Evolutionary conservation across 2,329 filamentous ascomycete species (phyloP), one percentile per base, ranked within the genome.

Genomic region (Dothistroma septosporum): DNA sequence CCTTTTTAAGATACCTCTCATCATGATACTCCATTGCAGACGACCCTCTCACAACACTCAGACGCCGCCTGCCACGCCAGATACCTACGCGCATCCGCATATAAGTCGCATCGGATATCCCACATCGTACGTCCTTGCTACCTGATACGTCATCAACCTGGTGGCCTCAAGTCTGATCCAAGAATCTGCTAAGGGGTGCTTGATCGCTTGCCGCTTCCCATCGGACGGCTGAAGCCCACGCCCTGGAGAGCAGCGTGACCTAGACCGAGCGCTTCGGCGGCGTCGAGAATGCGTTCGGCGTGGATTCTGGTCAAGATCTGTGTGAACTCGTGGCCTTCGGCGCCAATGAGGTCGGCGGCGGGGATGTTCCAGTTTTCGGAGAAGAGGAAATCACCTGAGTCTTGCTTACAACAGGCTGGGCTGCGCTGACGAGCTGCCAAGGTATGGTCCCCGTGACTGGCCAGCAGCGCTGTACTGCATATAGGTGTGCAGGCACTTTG

Each of bases 221-320:
- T 88, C 0, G 84, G 82, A 1, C 85, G 76, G n/a, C 80, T 78
- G 66, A 89, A 89, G 0, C 89, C 85, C 4, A 87, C 79, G 0
- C 88, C 80, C 41, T 89, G 67, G 2, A 81, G 65, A 1, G 78
- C 77, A 0, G 76, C 78, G 64, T 74, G 80, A 0, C 79, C 79
- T 0, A 80, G 70, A 0, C 79, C 79, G 1, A 80, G 66, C 2
- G 78, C 79, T 79, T 84, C 59, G 79, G 78, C 31, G 87, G 76
- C 10, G 85, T 92, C 77, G 0, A 92, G 80, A 70, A 88, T 90
- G 2, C 89, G 80, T 73, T 92, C 89, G 0, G 89, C 88, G 65
- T 92, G 92, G 87, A 92, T 90, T 1, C 89, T 88, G 68, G 91
- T 87, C 24, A 92, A 81, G 55, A 92, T 79, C 67, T 78, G 75